Conservation (phyloP, 2,329 filamentous ascomycete genomes). For the Raffaelea ambrosiae region DNA sequence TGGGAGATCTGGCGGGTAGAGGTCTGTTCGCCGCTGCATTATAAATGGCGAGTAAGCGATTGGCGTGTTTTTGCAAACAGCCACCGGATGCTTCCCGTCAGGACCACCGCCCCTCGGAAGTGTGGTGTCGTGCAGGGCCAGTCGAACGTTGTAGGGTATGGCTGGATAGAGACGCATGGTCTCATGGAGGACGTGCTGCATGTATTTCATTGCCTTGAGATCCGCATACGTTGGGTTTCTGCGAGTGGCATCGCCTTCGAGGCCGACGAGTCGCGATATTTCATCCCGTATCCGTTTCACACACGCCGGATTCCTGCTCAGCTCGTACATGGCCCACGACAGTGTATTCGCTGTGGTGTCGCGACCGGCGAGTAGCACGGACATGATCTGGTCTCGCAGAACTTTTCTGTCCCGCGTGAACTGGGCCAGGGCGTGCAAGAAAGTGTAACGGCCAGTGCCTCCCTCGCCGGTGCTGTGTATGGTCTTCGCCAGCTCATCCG, state of each 20-base stretch:
- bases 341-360: slow-evolving; percentile 82
- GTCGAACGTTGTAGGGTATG: slow-evolving; percentile 71
- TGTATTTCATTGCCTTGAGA: slow-evolving; percentile 81
- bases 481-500: slow-evolving; percentile 64
- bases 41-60: slow-evolving; percentile 60
- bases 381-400: slow-evolving; percentile 79
- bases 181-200: slow-evolving; percentile 66
- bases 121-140: slow-evolving; percentile 63
- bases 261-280: slow-evolving; percentile 59
- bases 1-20: slow-evolving; percentile 50
- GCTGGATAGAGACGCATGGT: slow-evolving; percentile 68
- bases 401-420: slow-evolving; percentile 66
- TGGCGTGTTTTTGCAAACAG: slow-evolving; percentile 56
- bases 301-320: slow-evolving; percentile 60
- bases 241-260: slow-evolving; percentile 13
- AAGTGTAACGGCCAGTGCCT: slow-evolving; percentile 58
- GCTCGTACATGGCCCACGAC: slow-evolving; percentile 75
- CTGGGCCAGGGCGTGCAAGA: slow-evolving; percentile 73
- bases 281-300: slow-evolving; percentile 63
- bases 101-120: slow-evolving; percentile 64
- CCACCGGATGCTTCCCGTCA: slow-evolving; percentile 52
- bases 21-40: slow-evolving; percentile 62
- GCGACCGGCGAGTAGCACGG: slow-evolving; percentile 73
- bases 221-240: slow-evolving; percentile 64
- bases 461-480: neutral